A percentile compares a stretch with the other conserved stretches of the same genome.
Conservation (phyloP, 179 eudicot species). For the Vitellaria paradoxa region DNA sequence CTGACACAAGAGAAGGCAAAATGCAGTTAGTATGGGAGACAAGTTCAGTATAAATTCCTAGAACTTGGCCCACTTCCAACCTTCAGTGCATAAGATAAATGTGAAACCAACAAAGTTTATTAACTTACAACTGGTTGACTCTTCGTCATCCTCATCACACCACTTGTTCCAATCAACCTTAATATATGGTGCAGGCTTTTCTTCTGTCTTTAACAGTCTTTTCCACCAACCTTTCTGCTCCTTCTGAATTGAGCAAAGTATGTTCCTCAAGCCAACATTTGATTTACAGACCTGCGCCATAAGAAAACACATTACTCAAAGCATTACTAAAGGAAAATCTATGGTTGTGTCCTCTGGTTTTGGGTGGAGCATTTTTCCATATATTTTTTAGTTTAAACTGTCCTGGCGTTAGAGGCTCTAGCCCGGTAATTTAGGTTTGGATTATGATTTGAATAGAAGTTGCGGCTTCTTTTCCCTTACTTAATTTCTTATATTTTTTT, state of each 20-base stretch:
- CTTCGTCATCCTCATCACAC: slow-evolving; percentile 90
- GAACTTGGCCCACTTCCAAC: neutral
- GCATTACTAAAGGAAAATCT: neutral
- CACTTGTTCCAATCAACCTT: slow-evolving; percentile 95
- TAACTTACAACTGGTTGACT: slow-evolving; percentile 57
- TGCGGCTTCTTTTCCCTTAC: neutral
- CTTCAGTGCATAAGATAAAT: neutral
- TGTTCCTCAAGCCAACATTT: slow-evolving; percentile 68
- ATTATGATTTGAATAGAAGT: neutral
- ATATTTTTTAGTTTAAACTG: no score
- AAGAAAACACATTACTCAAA: neutral
- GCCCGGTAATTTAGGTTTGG: neutral
- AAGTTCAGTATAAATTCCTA: neutral
- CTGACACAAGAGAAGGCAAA: neutral
- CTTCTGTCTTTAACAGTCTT: slow-evolving; percentile 76
- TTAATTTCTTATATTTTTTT: no score
- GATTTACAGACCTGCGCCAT: slow-evolving; percentile 65
- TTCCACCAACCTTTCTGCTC: slow-evolving; percentile 89
- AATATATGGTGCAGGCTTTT: slow-evolving; percentile 74
- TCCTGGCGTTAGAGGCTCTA: no score
- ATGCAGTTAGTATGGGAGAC: neutral
- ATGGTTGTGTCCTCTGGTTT: no score
- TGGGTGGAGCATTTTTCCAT: no score
- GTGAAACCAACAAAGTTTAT: slow-evolving; percentile 5
- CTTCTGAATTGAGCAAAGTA: slow-evolving; percentile 71